Evolutionary conservation across 2,329 filamentous ascomycete genomes (phyloP), one percentile per base, ranked within the genome.

Genomic region (Elsinoe batatas): DNA sequence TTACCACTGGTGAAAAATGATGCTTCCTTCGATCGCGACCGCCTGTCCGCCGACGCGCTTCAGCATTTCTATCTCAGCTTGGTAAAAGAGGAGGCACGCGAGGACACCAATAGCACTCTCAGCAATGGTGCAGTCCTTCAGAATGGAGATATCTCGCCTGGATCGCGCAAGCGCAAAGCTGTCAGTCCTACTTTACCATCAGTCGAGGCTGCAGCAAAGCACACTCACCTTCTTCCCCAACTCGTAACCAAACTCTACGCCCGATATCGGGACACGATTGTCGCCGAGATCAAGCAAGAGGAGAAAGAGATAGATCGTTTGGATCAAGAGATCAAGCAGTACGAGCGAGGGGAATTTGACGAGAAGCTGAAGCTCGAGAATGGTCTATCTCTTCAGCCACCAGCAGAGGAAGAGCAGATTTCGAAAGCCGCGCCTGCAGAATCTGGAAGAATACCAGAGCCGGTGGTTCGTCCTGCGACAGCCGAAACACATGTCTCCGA

Each of bases 61-160:
- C 83, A 87, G 69, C 80, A 85, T 65, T 78, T 93, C 53, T 96
- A 94, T 69, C 73, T 90, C 61, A 79, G 81, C 57, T 73, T 95
- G 57, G 71, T 96, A 67, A 81, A 81, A 61, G 86, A 94, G 62
- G 89, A 93, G 69, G 70, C 84, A 60, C 80, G 72, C 62, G 47
- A 54, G 12, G 54, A 54, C 10, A 55, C 60, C 37, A 63, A 65
- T 20, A 56, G 60, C 44, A 43, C 50, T 26, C 57, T 57, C 32
- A 38, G 3, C 13, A 38, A 38, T 26, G 66, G 68, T 57, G 51
- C 56, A 32, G 54, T 57, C 20, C 32, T 37, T 13, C 47, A 51
- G n/a, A 78, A 78, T 61, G 74, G 72, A 53, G 70, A 76, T 32
- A 66, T 74, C 35, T 77, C 80, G 5, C 64, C 64, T 1, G 61